Conservation (phyloP, 169 alveolate species). For the Pseudocohnilembus persalinus region DNA sequence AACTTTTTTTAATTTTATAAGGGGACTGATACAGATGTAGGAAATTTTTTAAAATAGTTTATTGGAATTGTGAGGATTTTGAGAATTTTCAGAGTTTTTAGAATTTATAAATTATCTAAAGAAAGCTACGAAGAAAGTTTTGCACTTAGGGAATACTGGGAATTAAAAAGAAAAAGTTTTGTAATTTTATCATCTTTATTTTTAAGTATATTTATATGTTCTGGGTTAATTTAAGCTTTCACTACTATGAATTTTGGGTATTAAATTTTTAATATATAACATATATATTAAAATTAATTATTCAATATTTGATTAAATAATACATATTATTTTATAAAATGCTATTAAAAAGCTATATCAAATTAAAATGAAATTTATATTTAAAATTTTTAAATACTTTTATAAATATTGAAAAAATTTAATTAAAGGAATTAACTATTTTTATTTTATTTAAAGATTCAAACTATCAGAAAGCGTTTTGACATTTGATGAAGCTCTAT, state of each 20-base stretch:
- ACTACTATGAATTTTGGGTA: neutral
- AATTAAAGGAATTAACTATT: neutral
- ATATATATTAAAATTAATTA: too few relatives aligned
- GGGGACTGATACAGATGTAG: neutral
- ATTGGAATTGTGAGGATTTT: slow-evolving; percentile 11
- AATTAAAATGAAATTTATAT: neutral
- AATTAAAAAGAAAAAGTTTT: slow-evolving; percentile 8
- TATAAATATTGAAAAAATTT: neutral
- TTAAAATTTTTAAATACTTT: neutral
- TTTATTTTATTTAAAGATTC: neutral
- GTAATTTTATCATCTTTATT: slow-evolving; percentile 9
- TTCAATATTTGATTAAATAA: too few relatives aligned
- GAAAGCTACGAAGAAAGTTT: slow-evolving; percentile 14
- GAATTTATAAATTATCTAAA: slow-evolving; percentile 17
- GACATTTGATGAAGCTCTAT: slow-evolving; percentile 55
- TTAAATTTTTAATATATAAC: neutral
- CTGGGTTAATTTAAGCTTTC: neutral
- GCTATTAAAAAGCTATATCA: too few relatives aligned
- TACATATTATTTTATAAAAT: too few relatives aligned
- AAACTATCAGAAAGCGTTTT: slow-evolving; percentile 15
- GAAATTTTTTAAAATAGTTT: neutral
- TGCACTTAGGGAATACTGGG: slow-evolving; percentile 19
- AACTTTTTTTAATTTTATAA: neutral
- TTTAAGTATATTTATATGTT: neutral
- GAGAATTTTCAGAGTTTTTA: slow-evolving; percentile 20